phyloP scores from a whole-genome alignment of 495 filamentous ascomycete genomes.

The Tuber aestivum region DNA sequence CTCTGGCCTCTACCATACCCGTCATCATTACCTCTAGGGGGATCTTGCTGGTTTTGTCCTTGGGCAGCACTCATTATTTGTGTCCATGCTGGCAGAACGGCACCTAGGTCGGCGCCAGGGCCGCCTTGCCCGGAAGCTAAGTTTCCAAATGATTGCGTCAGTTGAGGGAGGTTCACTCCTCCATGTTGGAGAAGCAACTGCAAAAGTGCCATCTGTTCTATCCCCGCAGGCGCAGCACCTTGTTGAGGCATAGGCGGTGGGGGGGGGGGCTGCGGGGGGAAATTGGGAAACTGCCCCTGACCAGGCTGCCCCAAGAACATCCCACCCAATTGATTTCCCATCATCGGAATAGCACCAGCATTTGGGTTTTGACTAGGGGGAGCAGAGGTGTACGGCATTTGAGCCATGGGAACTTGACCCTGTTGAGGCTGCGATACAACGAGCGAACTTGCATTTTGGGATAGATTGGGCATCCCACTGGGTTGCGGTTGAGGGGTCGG shows the following conservation, averaged over 20 bases:
- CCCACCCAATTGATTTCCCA: constrained; percentile 34
- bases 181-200: constrained; percentile 50
- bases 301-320: constrained; percentile 34
- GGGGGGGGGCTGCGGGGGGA: constrained; percentile 31
- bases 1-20: constrained; percentile 32
- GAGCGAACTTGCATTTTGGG: constrained; percentile 32
- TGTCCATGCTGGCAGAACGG: constrained; percentile 31
- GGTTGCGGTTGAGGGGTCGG: constrained; percentile 33
- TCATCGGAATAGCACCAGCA: constrained; percentile 32
- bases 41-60: constrained; percentile 21
- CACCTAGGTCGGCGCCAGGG: constrained; percentile 28
- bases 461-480: constrained; percentile 28
- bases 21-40: constrained; percentile 29
- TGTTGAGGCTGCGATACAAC: constrained; percentile 28
- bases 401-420: constrained; percentile 24
- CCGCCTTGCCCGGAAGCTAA: constrained; percentile 30
- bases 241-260: constrained; percentile 47
- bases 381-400: constrained; percentile 42
- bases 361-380: constrained; percentile 43
- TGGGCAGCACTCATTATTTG: constrained; percentile 34
- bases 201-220: constrained; percentile 58
- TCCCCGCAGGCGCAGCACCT: constrained; percentile 40
- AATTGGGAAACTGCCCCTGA: constrained; percentile 30
- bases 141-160: constrained; percentile 35
- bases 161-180: constrained; percentile 31